Conservation (phyloP, 495 filamentous ascomycete species). For the Filosporella fistucella region DNA sequence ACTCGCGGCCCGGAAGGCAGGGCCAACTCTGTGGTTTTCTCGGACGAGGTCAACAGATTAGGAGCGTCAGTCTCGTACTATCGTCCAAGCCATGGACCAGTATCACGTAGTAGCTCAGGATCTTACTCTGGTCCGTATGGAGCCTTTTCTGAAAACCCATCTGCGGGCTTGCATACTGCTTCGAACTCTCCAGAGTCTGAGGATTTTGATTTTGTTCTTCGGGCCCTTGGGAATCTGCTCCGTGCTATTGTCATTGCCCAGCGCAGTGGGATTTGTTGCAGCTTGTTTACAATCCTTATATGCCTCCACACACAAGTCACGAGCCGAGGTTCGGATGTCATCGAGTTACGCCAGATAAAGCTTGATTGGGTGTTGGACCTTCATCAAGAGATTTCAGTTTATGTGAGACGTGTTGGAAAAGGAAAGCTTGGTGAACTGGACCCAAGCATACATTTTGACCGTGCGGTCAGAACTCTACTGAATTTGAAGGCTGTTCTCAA, state of each 20-base stretch:
- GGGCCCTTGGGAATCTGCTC: neutral
- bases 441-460: neutral
- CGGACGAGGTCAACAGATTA: neutral
- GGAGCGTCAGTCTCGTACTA: neutral
- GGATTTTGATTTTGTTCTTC: neutral
- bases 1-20: too few relatives aligned
- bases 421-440: neutral
- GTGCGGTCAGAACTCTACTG: neutral
- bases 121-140: neutral
- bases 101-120: neutral
- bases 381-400: neutral
- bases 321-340: neutral
- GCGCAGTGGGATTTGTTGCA: constrained; percentile 1
- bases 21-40: neutral
- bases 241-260: constrained; percentile 1
- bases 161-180: too few relatives aligned
- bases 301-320: neutral
- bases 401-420: neutral
- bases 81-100: neutral
- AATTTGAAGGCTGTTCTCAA: neutral
- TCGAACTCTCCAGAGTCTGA: too few relatives aligned
- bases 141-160: neutral
- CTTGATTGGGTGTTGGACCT: neutral
- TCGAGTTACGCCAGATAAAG: constrained; percentile 4
- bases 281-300: constrained; percentile 14